Conservation (phyloP, 306 rosid species). For the Leucaena leucocephala region DNA sequence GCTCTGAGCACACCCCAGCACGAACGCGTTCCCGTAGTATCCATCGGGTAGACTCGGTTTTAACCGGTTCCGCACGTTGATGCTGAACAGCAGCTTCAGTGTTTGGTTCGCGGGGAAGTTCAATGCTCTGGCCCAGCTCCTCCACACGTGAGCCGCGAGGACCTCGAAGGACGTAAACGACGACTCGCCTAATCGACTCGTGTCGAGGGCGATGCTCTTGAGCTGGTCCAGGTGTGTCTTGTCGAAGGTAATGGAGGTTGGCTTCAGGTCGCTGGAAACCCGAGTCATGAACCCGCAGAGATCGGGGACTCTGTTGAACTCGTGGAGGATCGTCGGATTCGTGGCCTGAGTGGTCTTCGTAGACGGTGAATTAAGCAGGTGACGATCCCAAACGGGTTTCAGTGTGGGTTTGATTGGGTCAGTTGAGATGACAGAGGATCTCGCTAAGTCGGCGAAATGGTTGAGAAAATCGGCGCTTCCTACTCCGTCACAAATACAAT, state of each 20-base stretch:
- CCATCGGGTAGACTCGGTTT: slow-evolving; percentile 72
- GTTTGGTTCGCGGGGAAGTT: slow-evolving; percentile 64
- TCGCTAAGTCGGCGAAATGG: slow-evolving; percentile 55
- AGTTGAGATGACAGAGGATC: background rate
- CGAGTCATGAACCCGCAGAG: slow-evolving; percentile 67
- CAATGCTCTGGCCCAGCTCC: slow-evolving; percentile 85
- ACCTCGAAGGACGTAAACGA: slow-evolving; percentile 69
- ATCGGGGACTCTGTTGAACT: slow-evolving; percentile 67
- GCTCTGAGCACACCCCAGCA: slow-evolving; percentile 73
- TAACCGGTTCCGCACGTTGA: slow-evolving; percentile 70
- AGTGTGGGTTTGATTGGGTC: slow-evolving; percentile 31
- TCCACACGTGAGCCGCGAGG: slow-evolving; percentile 82
- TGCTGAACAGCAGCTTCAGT: slow-evolving; percentile 68
- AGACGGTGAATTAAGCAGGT: slow-evolving; percentile 42
- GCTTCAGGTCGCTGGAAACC: slow-evolving; percentile 53
- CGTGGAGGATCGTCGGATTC: slow-evolving; percentile 36
- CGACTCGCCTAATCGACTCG: slow-evolving; percentile 35
- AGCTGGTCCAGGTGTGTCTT: slow-evolving; percentile 40
- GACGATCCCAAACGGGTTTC: slow-evolving; percentile 75
- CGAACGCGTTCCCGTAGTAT: slow-evolving; percentile 87
- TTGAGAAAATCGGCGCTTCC: slow-evolving; percentile 80
- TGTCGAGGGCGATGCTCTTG: slow-evolving; percentile 39
- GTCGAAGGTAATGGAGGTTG: slow-evolving; percentile 59
- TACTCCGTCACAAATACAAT: slow-evolving; percentile 75
- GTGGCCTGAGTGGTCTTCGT: background rate